A percentile compares a stretch with the other conserved stretches of the same genome.
Evolutionary conservation across 2,329 filamentous ascomycete genomes (phyloP).

Genomic region (Pyrenophora seminiperda): DNA sequence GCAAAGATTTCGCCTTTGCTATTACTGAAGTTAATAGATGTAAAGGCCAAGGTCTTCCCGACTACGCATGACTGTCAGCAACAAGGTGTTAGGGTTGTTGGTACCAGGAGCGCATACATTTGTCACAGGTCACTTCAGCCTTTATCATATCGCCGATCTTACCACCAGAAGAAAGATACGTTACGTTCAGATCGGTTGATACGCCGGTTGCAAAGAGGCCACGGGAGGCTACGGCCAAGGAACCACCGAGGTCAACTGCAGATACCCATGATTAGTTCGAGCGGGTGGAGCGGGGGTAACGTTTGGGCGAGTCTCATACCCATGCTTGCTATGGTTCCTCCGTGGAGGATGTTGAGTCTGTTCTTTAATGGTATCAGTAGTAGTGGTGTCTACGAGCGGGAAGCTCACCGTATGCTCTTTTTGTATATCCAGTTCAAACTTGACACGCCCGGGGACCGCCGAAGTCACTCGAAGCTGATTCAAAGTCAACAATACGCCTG

Average conservation of each 20-base stretch:
- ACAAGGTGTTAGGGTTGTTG: neutral
- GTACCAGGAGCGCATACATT: conserved; percentile 53
- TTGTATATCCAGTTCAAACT: conserved; percentile 76
- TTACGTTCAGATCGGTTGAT: conserved; percentile 70
- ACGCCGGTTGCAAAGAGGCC: conserved; percentile 70
- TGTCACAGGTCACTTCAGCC: conserved; percentile 68
- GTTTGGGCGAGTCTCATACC: conserved; percentile 37
- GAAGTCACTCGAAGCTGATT: conserved; percentile 68
- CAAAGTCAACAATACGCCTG: neutral
- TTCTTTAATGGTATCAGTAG: conserved; percentile 59
- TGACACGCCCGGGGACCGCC: conserved; percentile 69
- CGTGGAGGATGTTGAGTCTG: conserved; percentile 75
- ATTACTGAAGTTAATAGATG: conserved; percentile 66
- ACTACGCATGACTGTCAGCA: conserved; percentile 48
- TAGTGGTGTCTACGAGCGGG: neutral
- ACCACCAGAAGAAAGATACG: conserved; percentile 67
- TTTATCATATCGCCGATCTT: conserved; percentile 65
- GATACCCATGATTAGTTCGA: neutral
- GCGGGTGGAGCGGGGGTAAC: neutral
- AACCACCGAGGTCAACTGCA: conserved; percentile 68
- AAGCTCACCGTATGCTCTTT: conserved; percentile 72
- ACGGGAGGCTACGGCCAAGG: conserved; percentile 67
- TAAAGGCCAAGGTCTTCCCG: conserved; percentile 69
- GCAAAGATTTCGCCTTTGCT: conserved; percentile 64
- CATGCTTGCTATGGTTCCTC: conserved; percentile 78